Evolutionary conservation across 139 green algal species (phyloP), one percentile per base, ranked within the genome.

Genomic region (Tetradesmus lagerheimii): DNA sequence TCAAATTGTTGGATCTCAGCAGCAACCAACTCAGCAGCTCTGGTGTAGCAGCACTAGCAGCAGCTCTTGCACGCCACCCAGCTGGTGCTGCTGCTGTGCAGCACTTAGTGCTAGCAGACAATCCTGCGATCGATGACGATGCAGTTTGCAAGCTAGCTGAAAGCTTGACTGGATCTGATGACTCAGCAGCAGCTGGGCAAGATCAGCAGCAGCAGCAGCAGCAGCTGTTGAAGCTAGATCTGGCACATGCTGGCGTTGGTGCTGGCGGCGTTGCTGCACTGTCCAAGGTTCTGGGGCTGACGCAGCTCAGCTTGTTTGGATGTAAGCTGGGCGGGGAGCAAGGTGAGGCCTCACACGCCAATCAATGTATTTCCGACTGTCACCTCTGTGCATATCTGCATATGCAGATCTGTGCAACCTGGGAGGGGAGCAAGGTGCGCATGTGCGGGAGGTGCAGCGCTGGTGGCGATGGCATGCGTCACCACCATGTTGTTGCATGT

Each of bases 161-260:
- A 15, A 47, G 45, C 37, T 41, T 85, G 47, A 38, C 37, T 64
- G 35, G 50, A 76, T 18, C 16, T 34, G 31, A 37, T 16, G 8
- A 31, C 1, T 64, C 29, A 37, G 78, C 87, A 91, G 87, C 45
- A 77, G 39, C n/a, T 43, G 79, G 37, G 47, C 41, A 82, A 6
- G 18, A 80, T n/a, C 2, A 64, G 50, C 35, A 80, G 77, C 41
- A 79, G 75, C 80, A 91, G 41, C 57, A 64, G 88, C 62, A 75
- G 67, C 85, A 87, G 79, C n/a, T 47, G 77, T 35, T 8, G 29
- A 35, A 39, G 57, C 53, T 90, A 35, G 86, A 90, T 71, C n/a
- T 90, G 34, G 34, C 75, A 31, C 5, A n/a, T 5, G 11, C 47
- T 35, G 86, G 34, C 6, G 34, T 86, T 9, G 86, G 75, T 41